Evolutionary conservation across 768 basidiomycete species (phyloP), one percentile per base, ranked within the genome.

Genomic region (Amanita rubescens): DNA sequence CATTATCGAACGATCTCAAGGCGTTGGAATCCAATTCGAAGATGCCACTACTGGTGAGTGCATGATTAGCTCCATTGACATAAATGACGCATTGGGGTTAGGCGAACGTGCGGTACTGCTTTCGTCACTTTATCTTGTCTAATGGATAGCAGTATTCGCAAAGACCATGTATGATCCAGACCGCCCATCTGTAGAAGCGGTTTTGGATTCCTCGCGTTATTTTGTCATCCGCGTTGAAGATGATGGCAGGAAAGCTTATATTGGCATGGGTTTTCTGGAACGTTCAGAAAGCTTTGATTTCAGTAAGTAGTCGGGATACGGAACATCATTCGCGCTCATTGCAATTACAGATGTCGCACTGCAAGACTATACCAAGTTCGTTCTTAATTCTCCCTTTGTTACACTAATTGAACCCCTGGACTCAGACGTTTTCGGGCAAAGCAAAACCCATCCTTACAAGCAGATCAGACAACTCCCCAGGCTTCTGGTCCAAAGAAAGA

Each of bases 211-310:
- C 1, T 94, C 93, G 10, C 82, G 94, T 45, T 97, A 97, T 66
- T 97, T 97, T 64, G 94, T 95, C 14, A 74, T 96, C 38, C 79
- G 91, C 51, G 87, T 96, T 2, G 94, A 96, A 66, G 93, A 94
- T 60, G 75, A 74, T 14, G 91, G 91, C 19, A 84, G 79, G 67
- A 87, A 90, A 65, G 94, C 94, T 1, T 94, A 91, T 63, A 91
- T 97, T 54, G 94, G 94, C 5, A 85, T 96, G 79, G 94, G 94
- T 14, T 97, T 94, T 66, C 78, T 79, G 19, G 93, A 94, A 64
- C 79, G 92, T 20, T 78, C 89, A 7, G 91, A 93, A 60, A 88
- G 90, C 58, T 94, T 94, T 66, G 92, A 93, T 67, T 93, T 93
- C 71, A 91, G 93, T 94, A 59, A 69, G 90, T 68, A 10, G 34